phyloP scores from a whole-genome alignment of 2,329 filamentous ascomycete species.

The Ophiostoma sp. region DNA sequence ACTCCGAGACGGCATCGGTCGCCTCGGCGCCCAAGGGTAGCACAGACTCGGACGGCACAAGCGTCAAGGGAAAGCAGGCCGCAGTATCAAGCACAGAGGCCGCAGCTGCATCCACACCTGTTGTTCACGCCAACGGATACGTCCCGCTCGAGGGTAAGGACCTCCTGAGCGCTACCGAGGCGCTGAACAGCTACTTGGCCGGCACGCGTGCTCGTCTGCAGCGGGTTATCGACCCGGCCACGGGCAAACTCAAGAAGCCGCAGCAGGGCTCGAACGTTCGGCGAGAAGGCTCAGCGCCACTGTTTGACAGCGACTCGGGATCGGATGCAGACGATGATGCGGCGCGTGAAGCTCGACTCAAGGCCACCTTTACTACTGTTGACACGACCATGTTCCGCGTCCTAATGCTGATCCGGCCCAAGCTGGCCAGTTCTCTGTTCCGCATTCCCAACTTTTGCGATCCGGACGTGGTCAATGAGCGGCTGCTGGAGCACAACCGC shows the following conservation, averaged over 20 bases:
- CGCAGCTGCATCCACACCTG: not conserved
- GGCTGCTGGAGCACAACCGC: slow-evolving; percentile 80
- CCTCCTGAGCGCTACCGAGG: slow-evolving; percentile 75
- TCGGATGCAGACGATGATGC: slow-evolving; percentile 34
- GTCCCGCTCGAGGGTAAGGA: slow-evolving; percentile 71
- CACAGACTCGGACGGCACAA: slow-evolving; percentile 56
- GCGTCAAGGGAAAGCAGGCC: slow-evolving; percentile 48
- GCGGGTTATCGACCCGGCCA: slow-evolving; percentile 61
- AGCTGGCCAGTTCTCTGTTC: slow-evolving; percentile 84
- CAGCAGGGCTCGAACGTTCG: not conserved
- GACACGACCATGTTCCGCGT: slow-evolving; percentile 93
- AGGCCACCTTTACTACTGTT: slow-evolving; percentile 76
- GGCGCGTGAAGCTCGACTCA: slow-evolving; percentile 69
- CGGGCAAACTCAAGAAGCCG: slow-evolving; percentile 56
- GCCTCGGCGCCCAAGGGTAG: slow-evolving; percentile 56
- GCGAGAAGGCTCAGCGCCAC: slow-evolving; percentile 33
- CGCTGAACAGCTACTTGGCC: slow-evolving; percentile 83
- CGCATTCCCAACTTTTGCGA: slow-evolving; percentile 97
- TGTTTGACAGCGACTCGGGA: slow-evolving; percentile 34
- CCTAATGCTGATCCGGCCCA: slow-evolving; percentile 89
- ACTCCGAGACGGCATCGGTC: slow-evolving; percentile 60
- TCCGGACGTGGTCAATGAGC: slow-evolving; percentile 90
- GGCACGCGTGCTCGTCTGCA: slow-evolving; percentile 72
- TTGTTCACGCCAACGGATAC: slow-evolving; percentile 19
- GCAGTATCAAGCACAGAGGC: slow-evolving; percentile 37